phyloP scores from a whole-genome alignment of 257 asterid species.

The Anisodus acutangulus region DNA sequence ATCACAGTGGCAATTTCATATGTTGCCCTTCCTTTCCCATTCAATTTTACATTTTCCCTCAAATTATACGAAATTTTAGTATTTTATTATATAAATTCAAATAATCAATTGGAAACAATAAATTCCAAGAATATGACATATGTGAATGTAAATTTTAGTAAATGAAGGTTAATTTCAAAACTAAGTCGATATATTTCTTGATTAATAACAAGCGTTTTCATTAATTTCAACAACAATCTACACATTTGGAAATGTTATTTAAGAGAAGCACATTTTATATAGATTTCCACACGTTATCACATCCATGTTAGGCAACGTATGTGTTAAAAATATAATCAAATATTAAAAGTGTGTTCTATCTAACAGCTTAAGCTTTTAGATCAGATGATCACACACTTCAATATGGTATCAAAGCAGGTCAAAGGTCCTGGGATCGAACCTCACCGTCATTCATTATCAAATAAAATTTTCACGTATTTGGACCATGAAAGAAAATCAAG shows the following conservation, averaged over 20 bases:
- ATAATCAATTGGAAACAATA: background rate
- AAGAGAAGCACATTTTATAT: background rate
- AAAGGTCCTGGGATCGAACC: too few relatives aligned
- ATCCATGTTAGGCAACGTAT: background rate
- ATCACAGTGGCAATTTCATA: background rate
- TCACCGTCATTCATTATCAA: too few relatives aligned
- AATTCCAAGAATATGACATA: background rate
- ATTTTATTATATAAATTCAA: background rate
- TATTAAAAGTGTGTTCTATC: too few relatives aligned
- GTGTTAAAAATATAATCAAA: too few relatives aligned
- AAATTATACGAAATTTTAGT: background rate
- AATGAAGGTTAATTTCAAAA: background rate
- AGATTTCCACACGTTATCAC: background rate
- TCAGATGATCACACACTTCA: too few relatives aligned
- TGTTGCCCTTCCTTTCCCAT: background rate
- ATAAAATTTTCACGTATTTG: too few relatives aligned
- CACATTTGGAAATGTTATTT: background rate
- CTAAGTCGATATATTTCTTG: background rate
- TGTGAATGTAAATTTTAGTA: background rate
- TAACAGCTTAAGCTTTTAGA: too few relatives aligned
- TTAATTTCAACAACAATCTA: background rate
- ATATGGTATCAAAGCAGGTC: too few relatives aligned
- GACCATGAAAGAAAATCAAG: too few relatives aligned
- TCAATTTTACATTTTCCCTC: too few relatives aligned
- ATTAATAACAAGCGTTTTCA: background rate